A percentile compares a stretch with the other conserved stretches of the same genome.
These are phyloP conservation scores for Colletotrichum eleusines DNA, from an alignment of 2,329 filamentous ascomycete species.

Conservation along the genomic window DNA sequence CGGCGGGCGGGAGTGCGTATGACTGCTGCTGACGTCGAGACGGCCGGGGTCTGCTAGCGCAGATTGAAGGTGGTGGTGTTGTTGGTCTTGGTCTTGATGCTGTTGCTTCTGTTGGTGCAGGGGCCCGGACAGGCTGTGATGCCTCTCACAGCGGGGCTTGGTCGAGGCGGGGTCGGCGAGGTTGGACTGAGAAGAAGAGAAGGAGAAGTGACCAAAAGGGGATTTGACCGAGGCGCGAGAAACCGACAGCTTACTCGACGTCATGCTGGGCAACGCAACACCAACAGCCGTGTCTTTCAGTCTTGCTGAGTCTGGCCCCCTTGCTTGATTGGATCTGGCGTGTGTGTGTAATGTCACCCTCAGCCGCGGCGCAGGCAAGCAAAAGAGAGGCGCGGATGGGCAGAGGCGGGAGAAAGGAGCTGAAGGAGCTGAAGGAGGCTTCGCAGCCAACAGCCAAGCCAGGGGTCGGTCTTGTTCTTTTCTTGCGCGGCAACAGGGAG, in stretches of 20 bases:
- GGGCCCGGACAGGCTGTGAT: conserved; percentile 40
- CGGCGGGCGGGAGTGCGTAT: conserved; percentile 23
- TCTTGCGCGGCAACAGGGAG: conserved; percentile 17
- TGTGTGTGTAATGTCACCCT: conserved; percentile 17
- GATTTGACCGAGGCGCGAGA: conserved; percentile 52
- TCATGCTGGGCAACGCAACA: conserved; percentile 56
- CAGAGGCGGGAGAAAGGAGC: conserved; percentile 8
- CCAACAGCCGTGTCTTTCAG: conserved; percentile 36
- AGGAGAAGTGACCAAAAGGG: conserved; percentile 52
- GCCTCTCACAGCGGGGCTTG: conserved; percentile 36
- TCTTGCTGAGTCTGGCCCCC: conserved; percentile 31
- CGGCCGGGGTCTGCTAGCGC: conserved; percentile 22
- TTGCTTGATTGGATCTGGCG: conserved; percentile 28
- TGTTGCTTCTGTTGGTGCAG: conserved; percentile 21
- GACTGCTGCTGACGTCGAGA: conserved; percentile 18
- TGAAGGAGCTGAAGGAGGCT: conserved; percentile 5
- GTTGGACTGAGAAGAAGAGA: conserved; percentile 47
- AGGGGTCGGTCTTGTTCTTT: conserved; percentile 7
- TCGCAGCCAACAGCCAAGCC: conserved; percentile 11
- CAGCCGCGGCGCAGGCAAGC: conserved; percentile 19
- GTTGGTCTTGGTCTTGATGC: not conserved
- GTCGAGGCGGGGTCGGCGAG: conserved; percentile 28
- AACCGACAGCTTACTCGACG: conserved; percentile 57
- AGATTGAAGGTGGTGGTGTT: not conserved
- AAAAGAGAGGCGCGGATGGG: conserved; percentile 9